Percentiles rank a stretch among this genome's conserved stretches.
Evolutionary conservation across 2,329 filamentous ascomycete genomes (phyloP).

Genomic region (Chaetomiaceae sp.): DNA sequence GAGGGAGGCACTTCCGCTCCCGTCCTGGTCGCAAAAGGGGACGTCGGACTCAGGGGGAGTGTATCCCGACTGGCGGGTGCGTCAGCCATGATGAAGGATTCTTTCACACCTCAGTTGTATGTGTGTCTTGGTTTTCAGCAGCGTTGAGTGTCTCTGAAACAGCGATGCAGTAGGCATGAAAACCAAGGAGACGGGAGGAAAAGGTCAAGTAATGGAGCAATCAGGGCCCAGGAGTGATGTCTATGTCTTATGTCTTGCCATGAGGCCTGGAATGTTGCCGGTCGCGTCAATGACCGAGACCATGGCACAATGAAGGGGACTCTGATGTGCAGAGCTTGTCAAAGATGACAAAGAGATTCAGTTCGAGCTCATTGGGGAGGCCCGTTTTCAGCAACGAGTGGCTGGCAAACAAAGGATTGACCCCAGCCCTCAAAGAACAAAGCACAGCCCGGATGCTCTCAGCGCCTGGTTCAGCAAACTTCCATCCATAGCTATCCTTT

Average conservation of each 20-base stretch:
- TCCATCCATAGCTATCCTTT: neutral
- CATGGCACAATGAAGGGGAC: slow-evolving; percentile 1
- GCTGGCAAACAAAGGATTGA: slow-evolving; percentile 2
- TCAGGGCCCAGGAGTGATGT: neutral
- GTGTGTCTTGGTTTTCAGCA: neutral
- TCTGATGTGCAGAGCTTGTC: neutral
- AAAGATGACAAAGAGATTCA: neutral
- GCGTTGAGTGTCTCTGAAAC: neutral
- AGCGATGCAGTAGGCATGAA: no score
- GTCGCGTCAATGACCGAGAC: neutral
- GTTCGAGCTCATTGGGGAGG: neutral
- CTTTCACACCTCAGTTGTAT: neutral
- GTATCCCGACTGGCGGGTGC: neutral
- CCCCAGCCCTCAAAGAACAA: neutral
- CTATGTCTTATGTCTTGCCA: neutral
- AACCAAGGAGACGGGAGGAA: no score
- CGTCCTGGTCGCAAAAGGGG: no score
- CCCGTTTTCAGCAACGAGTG: slow-evolving; percentile 9
- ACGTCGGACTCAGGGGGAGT: no score
- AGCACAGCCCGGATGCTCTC: neutral
- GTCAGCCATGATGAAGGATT: neutral
- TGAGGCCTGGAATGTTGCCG: neutral
- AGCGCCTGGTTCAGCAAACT: neutral
- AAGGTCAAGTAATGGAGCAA: neutral
- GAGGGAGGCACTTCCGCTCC: neutral